Evolutionary conservation across 257 asterid genomes (phyloP).

Genomic region (Echium plantagineum): DNA sequence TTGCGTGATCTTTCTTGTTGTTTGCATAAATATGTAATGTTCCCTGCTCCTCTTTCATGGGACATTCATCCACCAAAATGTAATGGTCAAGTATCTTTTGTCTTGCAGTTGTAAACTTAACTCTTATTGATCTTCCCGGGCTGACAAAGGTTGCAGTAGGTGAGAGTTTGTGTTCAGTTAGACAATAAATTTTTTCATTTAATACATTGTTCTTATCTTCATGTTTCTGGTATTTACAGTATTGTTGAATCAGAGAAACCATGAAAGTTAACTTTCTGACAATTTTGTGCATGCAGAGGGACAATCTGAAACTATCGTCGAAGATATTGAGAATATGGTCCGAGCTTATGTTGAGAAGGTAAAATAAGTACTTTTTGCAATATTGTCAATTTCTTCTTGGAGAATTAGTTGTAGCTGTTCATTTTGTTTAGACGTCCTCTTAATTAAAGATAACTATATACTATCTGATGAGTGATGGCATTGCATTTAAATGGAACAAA

Average conservation of each 20-base stretch:
- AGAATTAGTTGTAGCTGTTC: conserved; percentile 1
- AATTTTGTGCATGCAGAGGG: conserved; percentile 57
- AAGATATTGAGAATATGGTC: conserved; percentile 95
- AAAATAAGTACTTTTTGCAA: conserved; percentile 7
- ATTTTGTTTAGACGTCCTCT: background rate
- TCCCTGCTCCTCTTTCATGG: background rate
- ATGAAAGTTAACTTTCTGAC: conserved; percentile 7
- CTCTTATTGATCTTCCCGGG: conserved; percentile 97
- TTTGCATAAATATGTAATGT: too few species aligned
- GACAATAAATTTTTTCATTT: background rate
- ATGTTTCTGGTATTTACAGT: background rate
- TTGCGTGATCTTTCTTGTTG: background rate
- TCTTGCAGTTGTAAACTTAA: conserved; percentile 77
- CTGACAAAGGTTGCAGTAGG: conserved; percentile 97
- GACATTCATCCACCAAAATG: background rate
- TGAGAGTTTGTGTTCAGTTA: conserved; percentile 29
- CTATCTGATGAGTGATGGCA: background rate
- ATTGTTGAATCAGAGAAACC: conserved; percentile 7
- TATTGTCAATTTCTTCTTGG: background rate
- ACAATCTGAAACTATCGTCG: conserved; percentile 73
- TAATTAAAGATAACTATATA: background rate
- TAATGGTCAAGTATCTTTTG: conserved; percentile 6
- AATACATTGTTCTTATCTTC: conserved; percentile 4
- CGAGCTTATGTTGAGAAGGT: conserved; percentile 97
- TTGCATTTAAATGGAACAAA: background rate